Conservation (phyloP, 2,329 filamentous ascomycete species). For the Mollisiaceae sp. region DNA sequence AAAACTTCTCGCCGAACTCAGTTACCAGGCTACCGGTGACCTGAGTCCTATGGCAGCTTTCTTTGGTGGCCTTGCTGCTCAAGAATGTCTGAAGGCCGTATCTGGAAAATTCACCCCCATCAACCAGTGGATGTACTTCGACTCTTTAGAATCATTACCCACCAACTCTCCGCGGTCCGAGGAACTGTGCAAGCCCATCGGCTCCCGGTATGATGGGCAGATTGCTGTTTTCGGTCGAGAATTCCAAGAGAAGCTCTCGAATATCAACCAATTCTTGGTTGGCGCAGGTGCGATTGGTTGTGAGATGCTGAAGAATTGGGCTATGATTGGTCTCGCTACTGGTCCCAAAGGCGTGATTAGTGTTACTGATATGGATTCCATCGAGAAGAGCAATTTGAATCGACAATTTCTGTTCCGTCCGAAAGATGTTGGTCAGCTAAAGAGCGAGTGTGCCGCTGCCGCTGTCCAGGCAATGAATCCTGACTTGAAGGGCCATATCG, state of each 20-base stretch:
- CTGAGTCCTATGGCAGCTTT: slow-evolving; percentile 91
- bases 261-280: slow-evolving; percentile 91
- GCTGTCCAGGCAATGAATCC: slow-evolving; percentile 97
- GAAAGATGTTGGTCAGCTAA: slow-evolving; percentile 92
- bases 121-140: slow-evolving; percentile 95
- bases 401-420: slow-evolving; percentile 94
- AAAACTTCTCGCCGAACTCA: slow-evolving; percentile 90
- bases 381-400: slow-evolving; percentile 98
- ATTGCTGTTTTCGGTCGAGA: slow-evolving; percentile 95
- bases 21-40: slow-evolving; percentile 92
- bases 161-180: slow-evolving; percentile 75
- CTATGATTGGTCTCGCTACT: slow-evolving; percentile 93
- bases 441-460: slow-evolving; percentile 90
- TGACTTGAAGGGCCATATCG: slow-evolving; percentile 84
- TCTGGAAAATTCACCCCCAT: slow-evolving; percentile 98
- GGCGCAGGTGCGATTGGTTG: slow-evolving; percentile 97
- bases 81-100: slow-evolving; percentile 95
- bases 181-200: slow-evolving; percentile 84
- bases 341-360: slow-evolving; percentile 88
- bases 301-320: slow-evolving; percentile 99
- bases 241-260: slow-evolving; percentile 91
- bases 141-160: slow-evolving; percentile 94
- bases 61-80: slow-evolving; percentile 91
- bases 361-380: slow-evolving; percentile 97
- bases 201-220: slow-evolving; percentile 92